phyloP scores from a whole-genome alignment of 305 asterid genomes.

The Fraxinus latifolia region DNA sequence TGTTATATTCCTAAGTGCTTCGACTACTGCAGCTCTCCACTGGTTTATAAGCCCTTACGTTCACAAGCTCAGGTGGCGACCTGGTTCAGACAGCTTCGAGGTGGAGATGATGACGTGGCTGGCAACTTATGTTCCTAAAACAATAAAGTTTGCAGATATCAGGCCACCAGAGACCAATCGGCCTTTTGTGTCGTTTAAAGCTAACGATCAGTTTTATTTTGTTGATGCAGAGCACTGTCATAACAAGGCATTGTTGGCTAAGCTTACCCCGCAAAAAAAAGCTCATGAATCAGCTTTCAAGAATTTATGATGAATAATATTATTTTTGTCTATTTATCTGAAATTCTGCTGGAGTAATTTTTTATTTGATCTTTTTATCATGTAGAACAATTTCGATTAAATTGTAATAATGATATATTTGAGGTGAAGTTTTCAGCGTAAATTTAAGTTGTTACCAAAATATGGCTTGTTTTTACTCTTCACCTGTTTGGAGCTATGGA shows the following conservation, averaged over 20 bases:
- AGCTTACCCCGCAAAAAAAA: constrained; percentile 55
- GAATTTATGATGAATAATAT: constrained; percentile 43
- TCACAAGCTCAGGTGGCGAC: constrained; percentile 86
- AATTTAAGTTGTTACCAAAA: constrained; percentile 15
- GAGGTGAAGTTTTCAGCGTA: background rate
- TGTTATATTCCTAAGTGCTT: constrained; percentile 66
- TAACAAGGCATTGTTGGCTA: constrained; percentile 76
- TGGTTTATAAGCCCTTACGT: constrained; percentile 92
- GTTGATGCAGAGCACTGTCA: constrained; percentile 77
- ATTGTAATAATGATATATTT: constrained; percentile 12
- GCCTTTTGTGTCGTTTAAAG: constrained; percentile 76
- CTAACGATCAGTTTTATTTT: constrained; percentile 59
- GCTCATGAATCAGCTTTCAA: constrained; percentile 49
- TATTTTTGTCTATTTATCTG: constrained; percentile 8
- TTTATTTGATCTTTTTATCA: background rate
- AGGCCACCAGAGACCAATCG: constrained; percentile 58
- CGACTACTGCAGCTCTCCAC: constrained; percentile 79
- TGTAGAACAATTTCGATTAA: background rate
- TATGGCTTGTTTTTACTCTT: constrained; percentile 2
- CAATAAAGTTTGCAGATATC: constrained; percentile 73
- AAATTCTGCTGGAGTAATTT: background rate
- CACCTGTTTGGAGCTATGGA: background rate
- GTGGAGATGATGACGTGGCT: constrained; percentile 92
- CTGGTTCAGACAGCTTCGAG: constrained; percentile 83
- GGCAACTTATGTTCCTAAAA: constrained; percentile 53